Evolutionary conservation across 345 rosid species (phyloP).

Genomic region (Rhodamnia argentea): DNA sequence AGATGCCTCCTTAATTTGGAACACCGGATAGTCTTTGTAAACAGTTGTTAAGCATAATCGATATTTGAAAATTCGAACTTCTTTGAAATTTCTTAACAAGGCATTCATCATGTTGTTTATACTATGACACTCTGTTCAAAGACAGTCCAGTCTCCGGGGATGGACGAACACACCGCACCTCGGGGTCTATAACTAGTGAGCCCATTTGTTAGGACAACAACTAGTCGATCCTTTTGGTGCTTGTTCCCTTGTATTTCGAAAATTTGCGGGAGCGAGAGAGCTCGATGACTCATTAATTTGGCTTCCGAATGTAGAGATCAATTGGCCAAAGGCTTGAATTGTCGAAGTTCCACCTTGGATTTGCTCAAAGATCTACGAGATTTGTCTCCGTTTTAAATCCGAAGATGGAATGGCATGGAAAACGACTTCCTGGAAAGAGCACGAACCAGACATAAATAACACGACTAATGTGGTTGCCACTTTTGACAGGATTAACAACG

Average conservation of each 20-base stretch:
- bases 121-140: neutral
- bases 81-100: neutral
- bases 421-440: neutral
- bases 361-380: neutral
- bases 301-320: neutral
- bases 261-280: neutral
- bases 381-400: neutral
- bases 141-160: neutral
- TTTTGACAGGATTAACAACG: neutral
- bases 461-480: neutral
- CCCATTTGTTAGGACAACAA: neutral
- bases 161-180: neutral
- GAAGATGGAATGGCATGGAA: neutral
- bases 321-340: neutral
- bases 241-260: neutral
- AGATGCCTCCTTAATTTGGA: neutral
- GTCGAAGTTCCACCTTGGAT: neutral
- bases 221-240: neutral
- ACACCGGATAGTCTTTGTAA: neutral
- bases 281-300: neutral
- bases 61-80: neutral
- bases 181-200: neutral
- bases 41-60: accelerated
- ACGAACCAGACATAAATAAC: neutral
- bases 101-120: neutral